Conservation (phyloP, 2,329 filamentous ascomycete genomes). For the Stachybotrys elegans region DNA sequence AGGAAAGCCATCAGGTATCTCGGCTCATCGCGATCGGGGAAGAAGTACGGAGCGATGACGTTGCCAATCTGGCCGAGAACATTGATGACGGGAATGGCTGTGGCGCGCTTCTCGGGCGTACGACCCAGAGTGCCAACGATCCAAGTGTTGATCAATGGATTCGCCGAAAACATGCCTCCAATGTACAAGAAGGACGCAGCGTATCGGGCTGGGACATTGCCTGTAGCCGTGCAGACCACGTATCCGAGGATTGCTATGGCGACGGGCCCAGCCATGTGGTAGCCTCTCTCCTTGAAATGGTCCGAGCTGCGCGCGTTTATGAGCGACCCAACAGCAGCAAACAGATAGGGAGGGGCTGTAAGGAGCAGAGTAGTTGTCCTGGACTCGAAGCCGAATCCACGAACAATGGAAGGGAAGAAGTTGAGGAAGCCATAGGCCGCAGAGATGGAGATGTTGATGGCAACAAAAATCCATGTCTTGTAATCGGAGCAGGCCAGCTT, state of each 20-base stretch:
- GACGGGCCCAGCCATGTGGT: constrained; percentile 13
- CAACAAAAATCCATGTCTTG: constrained; percentile 17
- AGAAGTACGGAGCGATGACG: constrained; percentile 21
- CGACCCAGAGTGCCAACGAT: constrained; percentile 13
- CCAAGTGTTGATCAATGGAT: constrained; percentile 14
- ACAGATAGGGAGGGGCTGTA: constrained; percentile 12
- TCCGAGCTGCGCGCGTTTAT: constrained; percentile 13
- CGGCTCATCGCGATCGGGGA: constrained; percentile 14
- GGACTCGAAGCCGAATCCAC: constrained; percentile 9
- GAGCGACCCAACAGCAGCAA: constrained; percentile 10
- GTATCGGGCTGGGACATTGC: constrained; percentile 13
- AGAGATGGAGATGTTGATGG: constrained; percentile 15
- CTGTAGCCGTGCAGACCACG: constrained; percentile 15
- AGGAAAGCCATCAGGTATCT: constrained; percentile 17
- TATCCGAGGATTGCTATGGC: constrained; percentile 13
- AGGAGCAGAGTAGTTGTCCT: constrained; percentile 11
- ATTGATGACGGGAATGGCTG: constrained; percentile 18
- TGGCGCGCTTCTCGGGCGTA: constrained; percentile 18
- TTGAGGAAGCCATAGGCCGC: constrained; percentile 14
- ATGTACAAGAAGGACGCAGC: constrained; percentile 16
- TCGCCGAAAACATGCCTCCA: constrained; percentile 12
- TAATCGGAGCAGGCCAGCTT: constrained; percentile 15
- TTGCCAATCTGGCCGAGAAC: constrained; percentile 16
- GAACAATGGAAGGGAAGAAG: constrained; percentile 16
- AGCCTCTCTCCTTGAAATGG: constrained; percentile 13